Base-by-base conservation (phyloP, 371 early-diverging fungal genomes). In the Blakeslea trispora region DNA sequence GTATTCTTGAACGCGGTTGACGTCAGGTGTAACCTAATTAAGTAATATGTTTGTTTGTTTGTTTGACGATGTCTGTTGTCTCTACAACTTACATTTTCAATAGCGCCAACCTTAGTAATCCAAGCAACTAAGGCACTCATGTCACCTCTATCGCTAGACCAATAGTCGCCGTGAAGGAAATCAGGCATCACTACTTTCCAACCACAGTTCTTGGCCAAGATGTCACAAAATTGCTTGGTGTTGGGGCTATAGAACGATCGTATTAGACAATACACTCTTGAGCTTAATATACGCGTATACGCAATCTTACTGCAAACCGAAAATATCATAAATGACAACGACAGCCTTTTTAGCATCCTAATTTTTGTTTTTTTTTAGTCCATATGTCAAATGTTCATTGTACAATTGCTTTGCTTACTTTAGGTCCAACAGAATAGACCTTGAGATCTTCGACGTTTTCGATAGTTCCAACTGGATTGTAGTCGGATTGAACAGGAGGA, bases 141-240 rank as follows among this genome's bases (percentile, higher is more conserved):
- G 40, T 76, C 70, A 47, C 65, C 45, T 21, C 42, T 32, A 8
- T 63, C 58, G 4, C 9, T 18, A 14, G 61, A 58, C 48, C 70
- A 72, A 39, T 79, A 74, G 32, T 79, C 66, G 18, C 83, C 82
- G 48, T 71, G 79, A 57, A 87, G 78, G 49, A 88, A 76, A 55
- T 88, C 87, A 28, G 90, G 89, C 65, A 88, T 72, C 17, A 82
- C 75, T 1, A 89, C 88, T 40, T 70, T 78, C 75, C 77, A 87
- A 10, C 83, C 83, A 48, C 69, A 63, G 18, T 73, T 51, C 9
- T 75, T 68, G 44, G 81, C 81, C 28, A 90, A 79, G 24, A 83
- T 71, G 65, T 90, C 91, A 57, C 78, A 74, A 50, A 85, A 83
- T 61, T 88, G 89, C 47, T 75, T 64, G 19, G 84, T 77, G 48